Conservation (phyloP, 2,329 filamentous ascomycete genomes). For the Ceratocystis cacaofunesta region DNA sequence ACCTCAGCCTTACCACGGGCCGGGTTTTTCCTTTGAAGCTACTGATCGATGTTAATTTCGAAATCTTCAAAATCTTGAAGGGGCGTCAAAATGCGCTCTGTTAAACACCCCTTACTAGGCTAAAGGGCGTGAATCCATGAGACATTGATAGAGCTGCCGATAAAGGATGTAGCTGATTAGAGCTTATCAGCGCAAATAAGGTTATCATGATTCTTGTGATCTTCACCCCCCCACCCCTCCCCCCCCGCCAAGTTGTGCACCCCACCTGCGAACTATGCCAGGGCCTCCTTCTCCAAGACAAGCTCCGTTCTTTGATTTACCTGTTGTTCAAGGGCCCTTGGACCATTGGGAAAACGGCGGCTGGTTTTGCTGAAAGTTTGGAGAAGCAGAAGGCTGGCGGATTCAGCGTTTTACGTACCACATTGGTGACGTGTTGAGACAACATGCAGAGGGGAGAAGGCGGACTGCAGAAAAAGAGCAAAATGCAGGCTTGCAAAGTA, state of each 20-base stretch:
- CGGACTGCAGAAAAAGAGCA: not conserved
- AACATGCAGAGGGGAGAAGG: not conserved
- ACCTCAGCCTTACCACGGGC: too few relatives aligned
- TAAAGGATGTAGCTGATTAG: constrained; percentile 1
- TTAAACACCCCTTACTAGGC: not conserved
- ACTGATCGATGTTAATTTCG: too few relatives aligned
- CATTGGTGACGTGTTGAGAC: not conserved
- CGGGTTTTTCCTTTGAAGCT: too few relatives aligned
- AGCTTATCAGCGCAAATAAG: not conserved
- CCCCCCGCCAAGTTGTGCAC: too few relatives aligned
- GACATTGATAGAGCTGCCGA: not conserved
- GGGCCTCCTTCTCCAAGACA: not conserved
- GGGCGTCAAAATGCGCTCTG: not conserved
- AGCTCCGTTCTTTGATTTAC: not conserved
- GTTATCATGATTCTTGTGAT: not conserved
- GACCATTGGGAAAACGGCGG: not conserved
- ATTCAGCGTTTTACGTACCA: not conserved
- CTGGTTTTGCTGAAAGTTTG: not conserved
- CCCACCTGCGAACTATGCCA: not conserved
- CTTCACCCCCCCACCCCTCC: not conserved
- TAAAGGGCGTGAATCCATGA: not conserved
- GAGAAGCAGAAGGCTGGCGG: not conserved
- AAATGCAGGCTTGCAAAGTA: not conserved
- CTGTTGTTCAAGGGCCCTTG: not conserved
- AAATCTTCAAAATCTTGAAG: too few relatives aligned